Percentiles rank a stretch among this genome's conserved stretches.
These are phyloP conservation scores for Mucor lusitanicus DNA, from an alignment of 371 early-diverging fungal species.

Conservation along the genomic window DNA sequence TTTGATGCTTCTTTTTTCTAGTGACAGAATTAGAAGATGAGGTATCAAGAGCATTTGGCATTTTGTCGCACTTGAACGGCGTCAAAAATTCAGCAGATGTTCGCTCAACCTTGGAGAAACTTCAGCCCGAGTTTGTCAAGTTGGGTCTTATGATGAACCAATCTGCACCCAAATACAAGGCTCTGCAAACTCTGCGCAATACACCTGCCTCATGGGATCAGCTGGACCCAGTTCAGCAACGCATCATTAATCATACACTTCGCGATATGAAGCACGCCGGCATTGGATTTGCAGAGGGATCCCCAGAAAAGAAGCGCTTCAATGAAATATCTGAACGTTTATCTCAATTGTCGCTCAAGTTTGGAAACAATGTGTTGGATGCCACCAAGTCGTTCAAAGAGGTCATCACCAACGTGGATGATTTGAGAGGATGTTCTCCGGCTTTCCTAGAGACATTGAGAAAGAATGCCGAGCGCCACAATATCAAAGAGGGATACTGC, in stretches of 20 bases:
- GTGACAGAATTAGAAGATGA: slow-evolving; percentile 62
- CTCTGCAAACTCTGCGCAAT: slow-evolving; percentile 47
- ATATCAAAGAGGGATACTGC: slow-evolving; percentile 55
- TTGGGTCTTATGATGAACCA: slow-evolving; percentile 62
- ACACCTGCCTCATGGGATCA: slow-evolving; percentile 37
- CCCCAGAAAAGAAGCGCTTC: slow-evolving; percentile 55
- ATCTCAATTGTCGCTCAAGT: slow-evolving; percentile 57
- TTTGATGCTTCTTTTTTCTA: neutral
- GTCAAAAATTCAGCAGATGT: slow-evolving; percentile 63
- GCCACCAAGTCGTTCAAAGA: slow-evolving; percentile 62
- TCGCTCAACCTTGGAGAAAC: slow-evolving; percentile 57
- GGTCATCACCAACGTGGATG: slow-evolving; percentile 45
- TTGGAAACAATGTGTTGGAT: slow-evolving; percentile 65
- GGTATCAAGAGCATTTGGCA: slow-evolving; percentile 57
- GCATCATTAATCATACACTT: slow-evolving; percentile 59
- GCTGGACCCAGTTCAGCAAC: slow-evolving; percentile 56
- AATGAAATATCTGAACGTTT: slow-evolving; percentile 60
- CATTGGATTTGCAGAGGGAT: slow-evolving; percentile 57
- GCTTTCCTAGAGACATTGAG: slow-evolving; percentile 52
- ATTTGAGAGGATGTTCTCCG: slow-evolving; percentile 58
- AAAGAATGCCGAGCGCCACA: slow-evolving; percentile 49
- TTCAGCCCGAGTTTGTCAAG: slow-evolving; percentile 61
- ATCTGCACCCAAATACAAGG: slow-evolving; percentile 60
- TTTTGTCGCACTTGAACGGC: slow-evolving; percentile 60
- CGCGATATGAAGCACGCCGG: slow-evolving; percentile 64